phyloP scores from a whole-genome alignment of 768 basidiomycete species.

The Mrakia gelida region DNA sequence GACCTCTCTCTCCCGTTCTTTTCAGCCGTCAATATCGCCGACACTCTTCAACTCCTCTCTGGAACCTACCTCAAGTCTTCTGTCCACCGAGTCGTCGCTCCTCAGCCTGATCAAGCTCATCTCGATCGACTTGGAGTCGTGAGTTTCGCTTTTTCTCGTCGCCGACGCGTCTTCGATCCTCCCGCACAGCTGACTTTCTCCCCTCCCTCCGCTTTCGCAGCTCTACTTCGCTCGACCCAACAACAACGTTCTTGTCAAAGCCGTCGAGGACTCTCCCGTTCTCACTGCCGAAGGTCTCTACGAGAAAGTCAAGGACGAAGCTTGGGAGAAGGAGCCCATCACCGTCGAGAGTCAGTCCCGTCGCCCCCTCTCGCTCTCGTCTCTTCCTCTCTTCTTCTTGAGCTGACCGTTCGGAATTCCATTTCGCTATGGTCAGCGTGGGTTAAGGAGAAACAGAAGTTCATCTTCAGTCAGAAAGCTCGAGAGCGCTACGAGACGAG shows the following conservation, averaged over 20 bases:
- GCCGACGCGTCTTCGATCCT: too few relatives aligned
- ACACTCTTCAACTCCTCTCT: conserved; percentile 52
- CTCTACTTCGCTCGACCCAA: conserved; percentile 42
- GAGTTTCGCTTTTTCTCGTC: too few relatives aligned
- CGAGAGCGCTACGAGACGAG: too few relatives aligned
- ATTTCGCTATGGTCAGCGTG: too few relatives aligned
- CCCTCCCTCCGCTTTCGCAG: background rate
- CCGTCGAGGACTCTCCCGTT: conserved; percentile 50
- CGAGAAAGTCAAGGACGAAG: conserved; percentile 43
- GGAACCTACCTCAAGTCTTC: conserved; percentile 53
- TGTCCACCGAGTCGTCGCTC: conserved; percentile 51
- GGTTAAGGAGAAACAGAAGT: too few relatives aligned
- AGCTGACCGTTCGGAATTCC: background rate
- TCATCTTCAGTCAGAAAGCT: too few relatives aligned
- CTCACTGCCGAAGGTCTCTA: conserved; percentile 50
- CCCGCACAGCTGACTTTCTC: too few relatives aligned
- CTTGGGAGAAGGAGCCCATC: conserved; percentile 10
- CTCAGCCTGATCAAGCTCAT: conserved; percentile 55
- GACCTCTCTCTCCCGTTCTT: conserved; percentile 23
- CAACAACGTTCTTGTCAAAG: conserved; percentile 50
- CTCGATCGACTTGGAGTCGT: conserved; percentile 52
- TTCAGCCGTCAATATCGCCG: conserved; percentile 53
- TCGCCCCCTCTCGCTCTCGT: too few relatives aligned
- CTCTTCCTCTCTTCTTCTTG: background rate
- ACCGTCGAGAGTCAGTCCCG: conserved; percentile 14